phyloP scores from a whole-genome alignment of 2,329 filamentous ascomycete genomes.

The Alternaria alternata region DNA sequence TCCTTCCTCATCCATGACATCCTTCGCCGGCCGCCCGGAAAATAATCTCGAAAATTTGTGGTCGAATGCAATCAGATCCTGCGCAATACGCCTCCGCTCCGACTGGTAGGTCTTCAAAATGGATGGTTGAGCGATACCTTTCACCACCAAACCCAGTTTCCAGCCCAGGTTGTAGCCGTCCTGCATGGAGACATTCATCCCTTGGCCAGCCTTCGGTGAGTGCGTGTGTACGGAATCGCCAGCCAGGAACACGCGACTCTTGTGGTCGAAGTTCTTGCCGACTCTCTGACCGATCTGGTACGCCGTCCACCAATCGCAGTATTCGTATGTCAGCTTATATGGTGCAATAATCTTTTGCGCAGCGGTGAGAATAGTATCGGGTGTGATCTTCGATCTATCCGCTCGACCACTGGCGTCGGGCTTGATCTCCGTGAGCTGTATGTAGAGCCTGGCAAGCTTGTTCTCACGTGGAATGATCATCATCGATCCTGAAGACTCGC shows the following conservation, averaged over 20 bases:
- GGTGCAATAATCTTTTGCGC: slow-evolving; percentile 72
- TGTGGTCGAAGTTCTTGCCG: slow-evolving; percentile 63
- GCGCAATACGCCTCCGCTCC: slow-evolving; percentile 67
- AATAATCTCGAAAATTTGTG: slow-evolving; percentile 59
- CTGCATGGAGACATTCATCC: slow-evolving; percentile 77
- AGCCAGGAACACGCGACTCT: slow-evolving; percentile 71
- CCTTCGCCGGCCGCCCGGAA: slow-evolving; percentile 62
- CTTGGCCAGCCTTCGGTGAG: slow-evolving; percentile 71
- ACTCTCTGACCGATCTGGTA: slow-evolving; percentile 75
- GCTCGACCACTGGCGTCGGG: slow-evolving; percentile 56
- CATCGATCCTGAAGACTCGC: slow-evolving; percentile 63
- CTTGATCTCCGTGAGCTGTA: slow-evolving; percentile 65
- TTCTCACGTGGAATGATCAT: slow-evolving; percentile 73
- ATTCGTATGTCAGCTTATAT: slow-evolving; percentile 70
- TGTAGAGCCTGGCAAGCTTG: slow-evolving; percentile 69
- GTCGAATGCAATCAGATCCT: slow-evolving; percentile 69
- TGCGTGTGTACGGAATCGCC: slow-evolving; percentile 70
- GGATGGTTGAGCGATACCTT: slow-evolving; percentile 48
- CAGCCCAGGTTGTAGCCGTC: slow-evolving; percentile 68
- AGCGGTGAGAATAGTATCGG: slow-evolving; percentile 67
- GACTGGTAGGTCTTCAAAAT: slow-evolving; percentile 62
- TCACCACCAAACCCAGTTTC: slow-evolving; percentile 63
- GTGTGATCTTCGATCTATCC: slow-evolving; percentile 69
- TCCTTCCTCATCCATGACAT: slow-evolving; percentile 67
- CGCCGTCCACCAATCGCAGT: slow-evolving; percentile 73